Evolutionary conservation across 2,329 filamentous ascomycete genomes (phyloP), one percentile per base, ranked within the genome.

Genomic region (Trichoderma cornu-damae): DNA sequence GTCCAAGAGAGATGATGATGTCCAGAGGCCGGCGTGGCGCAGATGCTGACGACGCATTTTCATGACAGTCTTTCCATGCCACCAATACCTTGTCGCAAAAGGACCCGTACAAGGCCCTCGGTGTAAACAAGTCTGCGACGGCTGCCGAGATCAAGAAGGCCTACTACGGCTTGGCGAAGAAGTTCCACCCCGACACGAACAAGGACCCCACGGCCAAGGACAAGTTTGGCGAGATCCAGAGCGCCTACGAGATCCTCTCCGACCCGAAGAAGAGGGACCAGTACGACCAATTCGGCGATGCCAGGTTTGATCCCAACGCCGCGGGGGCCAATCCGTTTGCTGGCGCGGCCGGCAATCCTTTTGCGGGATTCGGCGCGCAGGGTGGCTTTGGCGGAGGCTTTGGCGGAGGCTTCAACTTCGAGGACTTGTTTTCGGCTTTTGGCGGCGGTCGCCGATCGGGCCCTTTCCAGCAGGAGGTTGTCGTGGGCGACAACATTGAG

Each of bases 171-270:
- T 79, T 97, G 59, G 94, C 94, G 18, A 99, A 99, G 75, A 99
- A 97, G 69, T 99, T 85, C 70, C 94, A 99, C 68, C 94, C 94
- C 7, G 94, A 99, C 71, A 97, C 94, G 34, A 99, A 97, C 79
- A 97, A 97, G 72, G 94, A 97, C 65, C 73, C 89, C 2, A 81
- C 78, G n/a, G 92, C 94, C 34, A 97, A 97, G 71, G 94, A 97
- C 66, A 93, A 89, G 67, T 99, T 99, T 67, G 83, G 87, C 62
- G 93, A 96, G 65, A 90, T 95, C 55, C 94, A 99, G 72, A 84
- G 88, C 30, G 90, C 94, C 22, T 99, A 99, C 74, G 94, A 99
- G 72, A 79, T 96, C 40, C 79, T 99, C 6, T 95, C 90, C 46
- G 94, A 99, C 69, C 81, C 92, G 3, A 87, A 96, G 73, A 99